Conservation (phyloP, 2,329 filamentous ascomycete species). For the Trichophaea hybrida region DNA sequence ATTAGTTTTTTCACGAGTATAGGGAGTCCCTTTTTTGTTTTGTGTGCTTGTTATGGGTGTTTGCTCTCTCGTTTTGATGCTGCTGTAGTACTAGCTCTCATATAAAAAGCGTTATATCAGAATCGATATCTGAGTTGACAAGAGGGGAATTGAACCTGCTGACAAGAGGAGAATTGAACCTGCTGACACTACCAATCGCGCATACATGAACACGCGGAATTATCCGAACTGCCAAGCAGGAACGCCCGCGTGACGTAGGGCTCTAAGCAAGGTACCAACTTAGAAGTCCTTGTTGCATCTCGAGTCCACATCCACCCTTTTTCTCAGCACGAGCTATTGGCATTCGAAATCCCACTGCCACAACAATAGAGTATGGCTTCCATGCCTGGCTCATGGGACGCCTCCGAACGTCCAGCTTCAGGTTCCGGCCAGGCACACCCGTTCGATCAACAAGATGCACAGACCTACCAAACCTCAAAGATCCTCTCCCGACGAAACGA, state of each 20-base stretch:
- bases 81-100: background rate
- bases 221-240: too few species aligned
- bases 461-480: background rate
- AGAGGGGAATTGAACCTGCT: too few species aligned
- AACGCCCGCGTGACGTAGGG: too few species aligned
- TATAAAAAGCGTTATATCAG: background rate
- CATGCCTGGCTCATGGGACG: background rate
- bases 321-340: background rate
- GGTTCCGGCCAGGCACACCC: background rate
- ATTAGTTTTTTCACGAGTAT: background rate
- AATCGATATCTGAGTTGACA: too few species aligned
- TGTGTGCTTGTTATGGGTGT: background rate
- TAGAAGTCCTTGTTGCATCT: background rate
- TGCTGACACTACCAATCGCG: too few species aligned
- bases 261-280: too few species aligned
- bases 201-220: too few species aligned
- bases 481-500: slow-evolving; percentile 61
- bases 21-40: background rate
- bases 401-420: background rate
- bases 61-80: background rate
- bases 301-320: background rate
- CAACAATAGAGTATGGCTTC: background rate
- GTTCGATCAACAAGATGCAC: background rate
- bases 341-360: too few species aligned
- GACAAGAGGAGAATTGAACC: too few species aligned